Base-by-base conservation (phyloP, 495 filamentous ascomycete genomes). In the Hypoxylon cercidicola region DNA sequence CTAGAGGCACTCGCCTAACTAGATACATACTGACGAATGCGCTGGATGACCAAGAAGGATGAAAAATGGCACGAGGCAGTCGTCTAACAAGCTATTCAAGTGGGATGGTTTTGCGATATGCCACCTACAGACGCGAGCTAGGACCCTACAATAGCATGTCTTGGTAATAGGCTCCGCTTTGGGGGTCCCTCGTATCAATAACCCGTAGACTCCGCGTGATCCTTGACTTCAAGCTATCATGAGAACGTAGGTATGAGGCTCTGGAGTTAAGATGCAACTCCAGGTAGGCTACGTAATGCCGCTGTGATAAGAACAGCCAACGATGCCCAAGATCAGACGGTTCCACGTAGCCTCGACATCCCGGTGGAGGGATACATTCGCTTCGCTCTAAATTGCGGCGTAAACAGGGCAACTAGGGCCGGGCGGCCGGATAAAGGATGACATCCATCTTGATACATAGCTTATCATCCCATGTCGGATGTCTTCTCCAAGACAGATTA, bases 341-440 rank as follows among this genome's bases (percentile, higher is more conserved):
- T 43, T 43, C 45, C 51, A 45, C 16, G 34, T 50, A 34, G 49
- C 35, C 50, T 44, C 35, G 41, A 20, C 12, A 43, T 23, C 32
- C 55, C 35, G 55, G 44, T 23, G 34, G 35, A 60, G 46, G 51
- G 21, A 51, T 56, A 56, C 45, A 52, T 3, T 41, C 45, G 55
- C 44, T 46, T 57, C 34, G 44, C 23, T 20, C 19, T 20, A 35
- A 4, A 11, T 58, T 35, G 58, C 58, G 40, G 52, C 49, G 48
- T 59, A 62, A 55, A 68, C 56, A 68, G 37, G 55, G 40, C 49
- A n/a, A 45, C 35, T 30, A 55, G 59, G 59, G 48, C 59, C 64
- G 58, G 59, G 54, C 64, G 58, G 54, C 20, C 52, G 57, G 46
- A 21, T 32, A 44, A 61, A 23, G 32, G 3, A 54, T 49, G 32